Base-by-base conservation (phyloP, 495 filamentous ascomycete genomes). In the Trichoderma asperelloides region DNA sequence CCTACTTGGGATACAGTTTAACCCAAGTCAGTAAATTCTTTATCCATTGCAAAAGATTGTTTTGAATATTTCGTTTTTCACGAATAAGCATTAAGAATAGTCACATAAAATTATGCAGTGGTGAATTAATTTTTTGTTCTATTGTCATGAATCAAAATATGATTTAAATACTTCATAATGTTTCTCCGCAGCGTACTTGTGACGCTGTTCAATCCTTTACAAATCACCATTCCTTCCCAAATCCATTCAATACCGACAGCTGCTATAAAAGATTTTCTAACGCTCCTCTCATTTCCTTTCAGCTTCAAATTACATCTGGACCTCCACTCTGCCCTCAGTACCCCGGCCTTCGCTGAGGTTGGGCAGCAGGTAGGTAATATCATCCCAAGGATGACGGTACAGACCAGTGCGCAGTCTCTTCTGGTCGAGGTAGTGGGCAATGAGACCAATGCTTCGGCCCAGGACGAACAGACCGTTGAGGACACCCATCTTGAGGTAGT, bases 361-460 rank as follows among this genome's bases (percentile, higher is more conserved):
- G 71, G 93, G 93, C 65, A 97, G 89, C 63, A 97, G 84, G 82
- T 97, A 97, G 69, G 93, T 97, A 77, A 97, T 97, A 78, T 96
- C 92, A 77, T 96, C 93, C 93, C 92, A 97, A 75, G 93, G 93
- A 86, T 97, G 95, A 78, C 95, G 89, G 89, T 98, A 98, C 70
- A 98, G 86, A 75, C 95, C 95, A 72, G 95, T 98, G 73, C 93
- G 88, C 79, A 98, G 86, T 77, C 95, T 87, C 92, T 98, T 98
- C 85, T 98, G 95, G 80, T 98, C 95, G 71, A 98, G 89, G 87
- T 93, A 97, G 84, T 98, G 95, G 70, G 95, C 95, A 88, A 98
- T 98, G 71, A 98, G 83, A 91, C 95, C 95, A 73, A 98, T 98
- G 78, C 86, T 89, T 71, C 95, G 88, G 69, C 95, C 95, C 62